phyloP scores from a whole-genome alignment of 495 filamentous ascomycete species.

The Penicillium atrosanguineum region DNA sequence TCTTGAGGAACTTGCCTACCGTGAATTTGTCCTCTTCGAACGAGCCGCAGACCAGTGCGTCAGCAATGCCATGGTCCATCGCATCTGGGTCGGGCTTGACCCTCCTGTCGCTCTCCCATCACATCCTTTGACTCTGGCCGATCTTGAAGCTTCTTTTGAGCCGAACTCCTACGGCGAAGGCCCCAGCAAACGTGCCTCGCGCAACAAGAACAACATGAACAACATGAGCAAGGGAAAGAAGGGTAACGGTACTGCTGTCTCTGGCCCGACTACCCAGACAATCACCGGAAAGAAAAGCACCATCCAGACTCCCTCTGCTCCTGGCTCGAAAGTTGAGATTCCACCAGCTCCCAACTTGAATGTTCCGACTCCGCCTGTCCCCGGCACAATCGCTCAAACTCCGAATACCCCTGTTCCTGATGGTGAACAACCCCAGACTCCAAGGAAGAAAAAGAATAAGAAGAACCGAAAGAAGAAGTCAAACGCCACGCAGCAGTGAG shows the following conservation, averaged over 20 bases:
- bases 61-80: not conserved
- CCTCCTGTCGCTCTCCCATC: not conserved
- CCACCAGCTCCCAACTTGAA: not conserved
- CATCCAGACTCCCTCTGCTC: not conserved
- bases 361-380: not conserved
- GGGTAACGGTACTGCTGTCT: too few species aligned
- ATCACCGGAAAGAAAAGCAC: too few species aligned
- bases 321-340: not conserved
- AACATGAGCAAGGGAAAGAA: too few species aligned
- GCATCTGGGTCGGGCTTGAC: constrained; percentile 1
- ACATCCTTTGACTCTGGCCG: not conserved
- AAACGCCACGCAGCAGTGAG: not conserved
- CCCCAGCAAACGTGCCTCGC: too few species aligned
- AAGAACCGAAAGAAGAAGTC: not conserved
- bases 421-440: too few species aligned
- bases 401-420: too few species aligned
- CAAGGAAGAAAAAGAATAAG: not conserved
- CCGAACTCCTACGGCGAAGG: not conserved
- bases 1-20: constrained; percentile 11
- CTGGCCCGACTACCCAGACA: too few species aligned
- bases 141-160: not conserved
- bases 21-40: constrained; percentile 9
- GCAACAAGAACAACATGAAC: too few species aligned
- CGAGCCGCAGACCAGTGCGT: not conserved
- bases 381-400: not conserved